Conservation (phyloP, 306 rosid genomes). For the Prinsepia uniflora region DNA sequence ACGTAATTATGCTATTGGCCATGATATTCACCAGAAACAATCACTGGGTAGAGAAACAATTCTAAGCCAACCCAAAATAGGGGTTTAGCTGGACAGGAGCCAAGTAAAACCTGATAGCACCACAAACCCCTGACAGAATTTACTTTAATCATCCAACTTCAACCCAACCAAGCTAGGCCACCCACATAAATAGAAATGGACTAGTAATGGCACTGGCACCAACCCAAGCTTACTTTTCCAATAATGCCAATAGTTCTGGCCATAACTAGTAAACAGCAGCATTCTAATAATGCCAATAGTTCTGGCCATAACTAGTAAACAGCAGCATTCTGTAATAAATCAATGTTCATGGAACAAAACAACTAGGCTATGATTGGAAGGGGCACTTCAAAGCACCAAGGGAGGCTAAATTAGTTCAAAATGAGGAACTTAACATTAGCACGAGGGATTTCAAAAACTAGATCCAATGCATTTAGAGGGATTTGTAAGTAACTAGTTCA, state of each 20-base stretch:
- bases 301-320: background rate
- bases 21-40: background rate
- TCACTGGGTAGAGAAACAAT: too few species aligned
- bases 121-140: background rate
- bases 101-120: background rate
- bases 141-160: background rate
- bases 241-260: background rate
- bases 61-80: background rate
- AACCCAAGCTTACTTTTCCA: background rate
- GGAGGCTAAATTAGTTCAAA: too few species aligned
- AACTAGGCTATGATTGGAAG: background rate
- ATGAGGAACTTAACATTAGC: too few species aligned
- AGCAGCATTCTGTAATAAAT: background rate
- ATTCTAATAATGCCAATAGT: background rate
- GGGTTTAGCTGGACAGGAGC: background rate
- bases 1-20: background rate
- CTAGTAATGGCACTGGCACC: background rate
- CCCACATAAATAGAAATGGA: background rate
- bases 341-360: background rate
- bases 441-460: too few species aligned
- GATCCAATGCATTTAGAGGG: too few species aligned
- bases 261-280: background rate
- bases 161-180: background rate
- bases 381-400: too few species aligned
- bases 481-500: too few species aligned